phyloP scores from a whole-genome alignment of 805 yeast genomes.

The Pichia scutulata region DNA sequence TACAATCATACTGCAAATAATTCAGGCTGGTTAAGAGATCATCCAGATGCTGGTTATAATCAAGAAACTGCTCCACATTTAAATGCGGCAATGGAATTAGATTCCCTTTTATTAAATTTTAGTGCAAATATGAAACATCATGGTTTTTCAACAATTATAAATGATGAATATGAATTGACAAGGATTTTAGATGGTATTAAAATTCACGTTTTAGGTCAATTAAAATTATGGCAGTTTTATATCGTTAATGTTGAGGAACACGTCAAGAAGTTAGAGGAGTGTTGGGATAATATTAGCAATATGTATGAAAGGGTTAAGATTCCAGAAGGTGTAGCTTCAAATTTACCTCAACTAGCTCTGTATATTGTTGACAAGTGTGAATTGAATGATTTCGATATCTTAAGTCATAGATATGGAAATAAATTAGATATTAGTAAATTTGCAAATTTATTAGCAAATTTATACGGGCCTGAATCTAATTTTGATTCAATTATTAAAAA shows the following conservation, averaged over 20 bases:
- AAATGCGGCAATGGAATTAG: constrained; percentile 76
- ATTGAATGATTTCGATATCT: constrained; percentile 31
- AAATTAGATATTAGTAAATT: constrained; percentile 43
- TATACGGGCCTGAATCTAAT: constrained; percentile 25
- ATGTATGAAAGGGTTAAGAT: constrained; percentile 28
- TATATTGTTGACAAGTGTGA: constrained; percentile 39
- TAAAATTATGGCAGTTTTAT: constrained; percentile 84
- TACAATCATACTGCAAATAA: constrained; percentile 93
- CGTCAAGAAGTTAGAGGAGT: constrained; percentile 30
- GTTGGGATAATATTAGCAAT: constrained; percentile 25
- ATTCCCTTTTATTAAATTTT: constrained; percentile 56
- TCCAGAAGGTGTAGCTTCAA: constrained; percentile 35
- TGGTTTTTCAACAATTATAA: constrained; percentile 55
- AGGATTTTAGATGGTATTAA: constrained; percentile 61
- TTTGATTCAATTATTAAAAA: constrained; percentile 19
- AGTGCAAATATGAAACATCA: constrained; percentile 48
- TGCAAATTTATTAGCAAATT: constrained; percentile 41
- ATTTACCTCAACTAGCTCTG: constrained; percentile 42
- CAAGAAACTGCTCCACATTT: constrained; percentile 85
- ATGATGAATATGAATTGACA: constrained; percentile 45
- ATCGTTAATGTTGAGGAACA: constrained; percentile 50
- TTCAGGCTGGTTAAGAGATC: constrained; percentile 75
- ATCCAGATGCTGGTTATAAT: constrained; percentile 89
- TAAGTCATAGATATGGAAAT: constrained; percentile 45
- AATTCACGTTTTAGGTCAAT: constrained; percentile 53